Evolutionary conservation across 2,329 filamentous ascomycete species (phyloP).

Genomic region (Fusarium oligoseptatum): DNA sequence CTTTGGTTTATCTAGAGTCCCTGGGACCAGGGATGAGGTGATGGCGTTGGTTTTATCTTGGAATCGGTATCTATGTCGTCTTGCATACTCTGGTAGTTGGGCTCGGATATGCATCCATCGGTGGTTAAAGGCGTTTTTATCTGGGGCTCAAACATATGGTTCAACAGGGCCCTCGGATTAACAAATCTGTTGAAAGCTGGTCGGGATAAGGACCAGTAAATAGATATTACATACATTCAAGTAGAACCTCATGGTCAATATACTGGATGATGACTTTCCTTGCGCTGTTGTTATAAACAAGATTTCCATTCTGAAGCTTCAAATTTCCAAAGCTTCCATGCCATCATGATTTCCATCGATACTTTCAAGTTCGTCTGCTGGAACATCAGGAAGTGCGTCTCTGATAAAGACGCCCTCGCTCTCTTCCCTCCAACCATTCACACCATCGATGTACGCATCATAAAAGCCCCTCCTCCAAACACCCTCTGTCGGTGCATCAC

Average conservation of each 20-base stretch:
- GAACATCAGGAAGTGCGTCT: neutral
- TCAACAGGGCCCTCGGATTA: slow-evolving; percentile 4
- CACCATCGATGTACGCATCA: slow-evolving; percentile 53
- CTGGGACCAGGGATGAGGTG: slow-evolving; percentile 1
- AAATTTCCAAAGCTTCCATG: slow-evolving; percentile 3
- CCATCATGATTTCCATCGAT: neutral
- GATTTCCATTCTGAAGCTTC: neutral
- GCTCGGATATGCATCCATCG: slow-evolving; percentile 22
- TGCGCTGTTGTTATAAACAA: neutral
- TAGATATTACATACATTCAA: slow-evolving; percentile 18
- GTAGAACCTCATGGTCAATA: slow-evolving; percentile 27
- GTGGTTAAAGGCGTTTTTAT: slow-evolving; percentile 32
- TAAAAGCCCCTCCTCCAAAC: slow-evolving; percentile 62
- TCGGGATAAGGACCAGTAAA: neutral
- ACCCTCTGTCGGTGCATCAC: slow-evolving; percentile 60
- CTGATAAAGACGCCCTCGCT: slow-evolving; percentile 61
- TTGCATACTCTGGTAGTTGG: slow-evolving; percentile 23
- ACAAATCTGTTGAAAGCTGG: slow-evolving; percentile 7
- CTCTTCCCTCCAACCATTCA: slow-evolving; percentile 58
- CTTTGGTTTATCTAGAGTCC: neutral
- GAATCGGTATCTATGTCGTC: slow-evolving; percentile 9
- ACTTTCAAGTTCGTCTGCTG: slow-evolving; percentile 5
- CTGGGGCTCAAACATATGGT: slow-evolving; percentile 20
- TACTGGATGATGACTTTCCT: slow-evolving; percentile 14
- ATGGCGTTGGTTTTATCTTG: slow-evolving; percentile 8